Evolutionary conservation across 2,329 filamentous ascomycete species (phyloP).

Genomic region (Nemania sp.): DNA sequence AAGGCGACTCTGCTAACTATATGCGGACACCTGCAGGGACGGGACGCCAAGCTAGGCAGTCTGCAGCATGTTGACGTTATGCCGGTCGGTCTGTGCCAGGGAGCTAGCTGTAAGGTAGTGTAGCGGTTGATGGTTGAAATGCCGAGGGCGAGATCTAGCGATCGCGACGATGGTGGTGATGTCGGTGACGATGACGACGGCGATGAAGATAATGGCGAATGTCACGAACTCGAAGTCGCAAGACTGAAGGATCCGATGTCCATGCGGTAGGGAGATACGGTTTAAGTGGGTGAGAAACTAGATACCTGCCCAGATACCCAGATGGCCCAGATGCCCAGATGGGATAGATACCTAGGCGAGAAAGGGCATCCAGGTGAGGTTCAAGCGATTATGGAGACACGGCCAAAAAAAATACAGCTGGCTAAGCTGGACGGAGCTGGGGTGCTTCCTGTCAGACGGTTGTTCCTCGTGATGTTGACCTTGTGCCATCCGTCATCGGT

Average conservation of each 20-base stretch:
- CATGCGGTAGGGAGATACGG: neutral
- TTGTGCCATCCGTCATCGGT: conserved; percentile 42
- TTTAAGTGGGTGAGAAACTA: neutral
- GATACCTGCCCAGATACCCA: neutral
- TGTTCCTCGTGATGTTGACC: conserved; percentile 39
- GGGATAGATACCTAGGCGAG: neutral
- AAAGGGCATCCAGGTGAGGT: conserved; percentile 6
- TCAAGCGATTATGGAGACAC: conserved; percentile 15
- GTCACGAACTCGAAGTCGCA: neutral
- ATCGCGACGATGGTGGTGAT: neutral
- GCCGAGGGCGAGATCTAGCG: neutral
- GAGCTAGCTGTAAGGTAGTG: too few relatives aligned
- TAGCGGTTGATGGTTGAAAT: neutral
- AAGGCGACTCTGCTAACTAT: conserved; percentile 41
- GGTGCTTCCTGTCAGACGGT: conserved; percentile 36
- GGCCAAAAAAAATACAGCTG: conserved; percentile 9
- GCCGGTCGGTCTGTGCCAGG: conserved; percentile 8
- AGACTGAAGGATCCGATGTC: neutral
- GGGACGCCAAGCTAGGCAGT: conserved; percentile 35
- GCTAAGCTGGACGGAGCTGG: conserved; percentile 13
- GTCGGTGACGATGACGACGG: neutral
- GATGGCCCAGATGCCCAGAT: neutral
- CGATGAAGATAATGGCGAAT: neutral
- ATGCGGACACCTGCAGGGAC: conserved; percentile 40
- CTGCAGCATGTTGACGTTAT: conserved; percentile 33